Evolutionary conservation across 1,139 yeast genomes (phyloP).

Genomic region (Yamadazyma membranifaciens): DNA sequence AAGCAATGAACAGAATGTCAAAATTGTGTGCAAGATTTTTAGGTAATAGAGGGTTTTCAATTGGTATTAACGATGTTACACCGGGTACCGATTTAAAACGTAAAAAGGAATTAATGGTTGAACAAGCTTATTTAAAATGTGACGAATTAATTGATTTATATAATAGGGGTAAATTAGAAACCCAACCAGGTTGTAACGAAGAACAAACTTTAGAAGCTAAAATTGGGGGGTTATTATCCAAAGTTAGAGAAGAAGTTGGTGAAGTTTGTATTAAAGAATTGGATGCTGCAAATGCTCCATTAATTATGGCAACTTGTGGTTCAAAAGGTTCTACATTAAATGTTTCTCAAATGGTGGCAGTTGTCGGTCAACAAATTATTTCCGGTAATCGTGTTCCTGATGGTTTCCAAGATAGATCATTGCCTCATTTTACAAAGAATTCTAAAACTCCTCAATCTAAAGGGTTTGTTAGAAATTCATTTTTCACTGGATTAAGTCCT

Average conservation of each 20-base stretch:
- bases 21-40: conserved; percentile 92
- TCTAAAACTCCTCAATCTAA: conserved; percentile 97
- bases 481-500: conserved; percentile 89
- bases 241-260: conserved; percentile 98
- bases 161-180: conserved; percentile 86
- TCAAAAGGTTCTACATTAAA: conserved; percentile 97
- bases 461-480: conserved; percentile 96
- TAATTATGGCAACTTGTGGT: conserved; percentile 99
- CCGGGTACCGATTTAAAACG: conserved; percentile 78
- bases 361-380: conserved; percentile 98
- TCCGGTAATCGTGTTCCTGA: conserved; percentile 99
- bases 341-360: conserved; percentile 99
- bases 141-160: conserved; percentile 82
- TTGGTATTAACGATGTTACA: conserved; percentile 96
- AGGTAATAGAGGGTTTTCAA: conserved; percentile 95
- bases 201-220: conserved; percentile 98
- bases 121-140: conserved; percentile 86
- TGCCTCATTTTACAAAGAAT: conserved; percentile 95
- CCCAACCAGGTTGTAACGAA: conserved; percentile 99
- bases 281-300: conserved; percentile 89
- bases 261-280: conserved; percentile 93
- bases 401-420: conserved; percentile 97
- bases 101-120: conserved; percentile 87
- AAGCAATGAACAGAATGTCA: conserved; percentile 98
- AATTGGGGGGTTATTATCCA: conserved; percentile 92